Conservation (phyloP, 2,329 filamentous ascomycete species). For the Aspergillus luchuensis region DNA sequence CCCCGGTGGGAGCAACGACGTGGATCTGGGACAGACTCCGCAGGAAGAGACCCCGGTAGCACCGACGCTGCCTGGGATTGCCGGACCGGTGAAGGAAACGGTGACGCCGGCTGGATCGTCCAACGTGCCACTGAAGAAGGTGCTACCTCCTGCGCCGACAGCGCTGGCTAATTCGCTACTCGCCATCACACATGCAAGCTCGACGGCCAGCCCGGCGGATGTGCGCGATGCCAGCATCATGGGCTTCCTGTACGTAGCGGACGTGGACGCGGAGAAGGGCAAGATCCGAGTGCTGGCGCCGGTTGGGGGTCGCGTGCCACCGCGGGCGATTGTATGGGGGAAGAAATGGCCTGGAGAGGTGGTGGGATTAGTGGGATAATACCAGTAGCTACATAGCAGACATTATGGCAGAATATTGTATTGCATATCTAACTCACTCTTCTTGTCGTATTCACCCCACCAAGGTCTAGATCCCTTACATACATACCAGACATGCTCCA, state of each 20-base stretch:
- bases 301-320: conserved; percentile 76
- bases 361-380: conserved; percentile 69
- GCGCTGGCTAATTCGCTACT: conserved; percentile 77
- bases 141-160: conserved; percentile 62
- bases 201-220: conserved; percentile 68
- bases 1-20: conserved; percentile 35
- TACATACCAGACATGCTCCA: too few relatives aligned
- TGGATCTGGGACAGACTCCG: conserved; percentile 20
- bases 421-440: too few relatives aligned
- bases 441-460: too few relatives aligned
- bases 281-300: conserved; percentile 82
- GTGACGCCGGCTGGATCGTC: conserved; percentile 23
- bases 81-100: conserved; percentile 21
- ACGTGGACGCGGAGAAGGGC: conserved; percentile 82
- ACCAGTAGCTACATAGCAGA: too few relatives aligned
- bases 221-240: conserved; percentile 81
- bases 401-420: too few relatives aligned
- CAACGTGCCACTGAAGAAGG: conserved; percentile 55
- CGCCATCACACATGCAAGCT: conserved; percentile 77
- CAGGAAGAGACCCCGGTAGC: conserved; percentile 22
- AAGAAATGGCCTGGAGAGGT: conserved; percentile 79
- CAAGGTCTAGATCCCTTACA: too few relatives aligned
- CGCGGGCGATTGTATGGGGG: conserved; percentile 79
- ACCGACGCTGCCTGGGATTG: conserved; percentile 28
- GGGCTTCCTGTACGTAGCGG: conserved; percentile 90